Percentiles rank a stretch among this genome's conserved stretches.
Evolutionary conservation across 495 filamentous ascomycete genomes (phyloP).

Genomic region (Neurospora sp.): DNA sequence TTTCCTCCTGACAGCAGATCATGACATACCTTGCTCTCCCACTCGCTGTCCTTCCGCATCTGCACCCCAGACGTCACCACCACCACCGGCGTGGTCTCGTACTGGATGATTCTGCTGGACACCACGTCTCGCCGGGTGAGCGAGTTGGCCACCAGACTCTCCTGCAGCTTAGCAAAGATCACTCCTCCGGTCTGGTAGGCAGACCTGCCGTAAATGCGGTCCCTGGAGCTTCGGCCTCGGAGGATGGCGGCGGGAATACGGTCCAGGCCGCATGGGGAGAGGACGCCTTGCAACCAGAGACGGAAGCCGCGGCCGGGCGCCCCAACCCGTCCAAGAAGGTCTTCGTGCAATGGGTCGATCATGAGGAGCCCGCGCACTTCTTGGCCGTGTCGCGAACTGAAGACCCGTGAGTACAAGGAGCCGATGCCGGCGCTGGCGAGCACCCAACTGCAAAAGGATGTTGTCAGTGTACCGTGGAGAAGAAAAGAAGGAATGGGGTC

Average conservation of each 20-base stretch:
- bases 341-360: constrained; percentile 81
- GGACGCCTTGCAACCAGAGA: constrained; percentile 74
- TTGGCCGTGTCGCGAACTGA: constrained; percentile 64
- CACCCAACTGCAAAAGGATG: constrained; percentile 39
- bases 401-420: constrained; percentile 80
- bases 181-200: constrained; percentile 71
- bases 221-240: constrained; percentile 66
- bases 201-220: constrained; percentile 69
- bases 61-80: constrained; percentile 69
- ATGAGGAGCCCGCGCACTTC: constrained; percentile 71
- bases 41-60: constrained; percentile 48
- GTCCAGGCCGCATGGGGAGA: constrained; percentile 79
- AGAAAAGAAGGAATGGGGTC: not conserved
- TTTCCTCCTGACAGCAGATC: not conserved
- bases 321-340: constrained; percentile 58
- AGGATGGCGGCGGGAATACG: constrained; percentile 68
- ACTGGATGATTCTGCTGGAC: constrained; percentile 67
- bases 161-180: constrained; percentile 85
- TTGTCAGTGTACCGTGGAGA: not conserved
- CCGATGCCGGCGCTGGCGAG: constrained; percentile 60
- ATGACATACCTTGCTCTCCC: constrained; percentile 49
- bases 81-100: constrained; percentile 57
- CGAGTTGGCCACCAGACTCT: constrained; percentile 75
- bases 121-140: constrained; percentile 73
- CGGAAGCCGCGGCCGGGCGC: constrained; percentile 62